Evolutionary conservation across 2,329 filamentous ascomycete species (phyloP).

Genomic region (Exophiala xenobiotica): DNA sequence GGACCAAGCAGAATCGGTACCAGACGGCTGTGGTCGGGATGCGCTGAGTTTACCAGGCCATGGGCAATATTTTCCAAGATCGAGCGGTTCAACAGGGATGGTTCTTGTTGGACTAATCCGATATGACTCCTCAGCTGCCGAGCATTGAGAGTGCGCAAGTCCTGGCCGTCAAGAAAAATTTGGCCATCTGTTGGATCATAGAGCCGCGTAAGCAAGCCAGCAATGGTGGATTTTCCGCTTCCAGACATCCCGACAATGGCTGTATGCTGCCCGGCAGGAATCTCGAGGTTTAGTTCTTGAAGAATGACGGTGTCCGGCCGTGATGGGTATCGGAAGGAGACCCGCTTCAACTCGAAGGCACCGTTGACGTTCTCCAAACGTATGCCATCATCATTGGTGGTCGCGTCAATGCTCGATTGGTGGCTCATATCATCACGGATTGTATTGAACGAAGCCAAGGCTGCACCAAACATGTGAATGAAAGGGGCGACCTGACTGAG

Average conservation of each 20-base stretch:
- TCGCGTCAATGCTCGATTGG: slow-evolving; percentile 1
- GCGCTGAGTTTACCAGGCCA: slow-evolving; percentile 44
- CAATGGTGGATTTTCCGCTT: slow-evolving; percentile 90
- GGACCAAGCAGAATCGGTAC: neutral
- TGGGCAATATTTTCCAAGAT: slow-evolving; percentile 56
- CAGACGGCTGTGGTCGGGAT: neutral
- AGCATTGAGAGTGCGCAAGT: slow-evolving; percentile 78
- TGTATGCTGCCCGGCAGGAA: slow-evolving; percentile 89
- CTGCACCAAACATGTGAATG: slow-evolving; percentile 51
- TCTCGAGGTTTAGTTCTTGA: slow-evolving; percentile 72
- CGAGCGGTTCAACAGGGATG: slow-evolving; percentile 55
- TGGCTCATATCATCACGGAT: neutral
- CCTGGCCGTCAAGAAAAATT: slow-evolving; percentile 77
- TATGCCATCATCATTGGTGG: slow-evolving; percentile 56
- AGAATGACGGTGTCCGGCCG: slow-evolving; percentile 87
- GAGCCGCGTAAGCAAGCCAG: slow-evolving; percentile 88
- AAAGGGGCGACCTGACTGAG: slow-evolving; percentile 35
- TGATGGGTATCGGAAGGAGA: slow-evolving; percentile 93
- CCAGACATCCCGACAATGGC: slow-evolving; percentile 92
- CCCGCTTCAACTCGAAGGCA: slow-evolving; percentile 72
- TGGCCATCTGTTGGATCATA: slow-evolving; percentile 81
- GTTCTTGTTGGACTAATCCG: slow-evolving; percentile 88
- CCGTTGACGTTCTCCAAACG: slow-evolving; percentile 72
- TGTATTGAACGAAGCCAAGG: slow-evolving; percentile 23
- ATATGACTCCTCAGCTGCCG: slow-evolving; percentile 90